A percentile compares a stretch with the other conserved stretches of the same genome.
These are phyloP conservation scores for Boletus tomentosulus DNA, from an alignment of 768 basidiomycete species.

Conservation along the genomic window DNA sequence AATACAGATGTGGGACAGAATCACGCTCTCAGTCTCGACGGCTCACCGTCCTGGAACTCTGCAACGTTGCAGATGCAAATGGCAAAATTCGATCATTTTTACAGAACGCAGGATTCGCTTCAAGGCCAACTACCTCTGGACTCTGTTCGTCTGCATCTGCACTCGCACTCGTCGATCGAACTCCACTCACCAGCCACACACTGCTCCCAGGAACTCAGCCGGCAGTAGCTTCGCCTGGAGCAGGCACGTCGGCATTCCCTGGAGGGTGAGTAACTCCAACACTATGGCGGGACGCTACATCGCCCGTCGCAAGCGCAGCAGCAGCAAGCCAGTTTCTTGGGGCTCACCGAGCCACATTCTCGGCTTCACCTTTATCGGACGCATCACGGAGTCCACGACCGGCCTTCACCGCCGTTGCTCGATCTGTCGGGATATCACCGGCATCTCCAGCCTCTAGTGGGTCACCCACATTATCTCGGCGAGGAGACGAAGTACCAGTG, in stretches of 20 bases:
- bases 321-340: constrained; percentile 25
- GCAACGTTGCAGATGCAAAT: constrained; percentile 63
- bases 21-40: constrained; percentile 76
- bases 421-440: constrained; percentile 29
- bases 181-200: constrained; percentile 29
- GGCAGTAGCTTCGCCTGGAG: constrained; percentile 39
- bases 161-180: constrained; percentile 49
- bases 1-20: constrained; percentile 68
- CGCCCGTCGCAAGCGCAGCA: constrained; percentile 27
- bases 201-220: constrained; percentile 48
- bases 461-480: constrained; percentile 33
- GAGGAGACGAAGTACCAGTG: constrained; percentile 29
- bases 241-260: constrained; percentile 31
- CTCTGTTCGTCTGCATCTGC: constrained; percentile 45
- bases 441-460: constrained; percentile 32
- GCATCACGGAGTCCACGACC: constrained; percentile 33
- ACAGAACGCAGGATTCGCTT: constrained; percentile 32
- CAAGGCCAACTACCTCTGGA: constrained; percentile 44
- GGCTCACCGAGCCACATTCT: constrained; percentile 26
- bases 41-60: constrained; percentile 85
- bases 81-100: constrained; percentile 45
- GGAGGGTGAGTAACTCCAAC: constrained; percentile 37
- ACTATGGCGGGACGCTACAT: constrained; percentile 32
- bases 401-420: constrained; percentile 32
- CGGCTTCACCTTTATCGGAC: constrained; percentile 33